Base-by-base conservation (phyloP, 2,329 filamentous ascomycete species). In the Phaeoacremonium minimum region DNA sequence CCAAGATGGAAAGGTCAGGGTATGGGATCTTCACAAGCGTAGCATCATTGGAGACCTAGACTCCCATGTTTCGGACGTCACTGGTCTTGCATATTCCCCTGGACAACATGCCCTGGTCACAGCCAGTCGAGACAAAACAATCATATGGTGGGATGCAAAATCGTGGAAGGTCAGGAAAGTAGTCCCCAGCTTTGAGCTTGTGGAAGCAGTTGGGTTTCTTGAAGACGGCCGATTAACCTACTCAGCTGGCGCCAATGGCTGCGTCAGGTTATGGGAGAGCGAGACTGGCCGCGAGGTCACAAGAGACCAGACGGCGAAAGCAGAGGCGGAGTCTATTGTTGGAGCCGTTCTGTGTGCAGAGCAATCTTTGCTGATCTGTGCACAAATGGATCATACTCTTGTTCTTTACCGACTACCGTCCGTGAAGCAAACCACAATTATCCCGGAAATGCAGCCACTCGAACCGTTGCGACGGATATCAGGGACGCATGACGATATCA, bases 401-500 rank as follows among this genome's bases (percentile, higher is more conserved):
- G 75, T 85, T 32, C 66, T 96, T 19, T 88, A 91, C 57, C 73
- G 52, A 41, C 58, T 55, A 33, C 74, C 53, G 33, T 75, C 48
- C 37, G 56, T 45, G 31, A 61, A 64, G 40, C 52, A 57, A 9
- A 45, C 63, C 26, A 35, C 60, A 26, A 42, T 49, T 28, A 47
- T 58, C 30, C 53, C 63, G 51, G 33, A 46, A 42, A 53, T 62
- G 40, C 53, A 51, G 45, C 64, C 40, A 48, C 71, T 55, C 50
- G 67, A 61, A 54, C 85, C 64, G 1, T 73, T 86, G 30, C 80
- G 86, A 47, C 79, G 88, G 30, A 94, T 98, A 47, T 95, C 91
- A 5, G 94, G 93, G 36, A 96, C 93, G 6, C 89, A 97, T 58
- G 94, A 98, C 57, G 93, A 98, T 58, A 89, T 98, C 35, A 96